Percentiles rank a stretch among this genome's conserved stretches.
Conservation (phyloP, 306 rosid species). For the Ammopiptanthus mongolicus region DNA sequence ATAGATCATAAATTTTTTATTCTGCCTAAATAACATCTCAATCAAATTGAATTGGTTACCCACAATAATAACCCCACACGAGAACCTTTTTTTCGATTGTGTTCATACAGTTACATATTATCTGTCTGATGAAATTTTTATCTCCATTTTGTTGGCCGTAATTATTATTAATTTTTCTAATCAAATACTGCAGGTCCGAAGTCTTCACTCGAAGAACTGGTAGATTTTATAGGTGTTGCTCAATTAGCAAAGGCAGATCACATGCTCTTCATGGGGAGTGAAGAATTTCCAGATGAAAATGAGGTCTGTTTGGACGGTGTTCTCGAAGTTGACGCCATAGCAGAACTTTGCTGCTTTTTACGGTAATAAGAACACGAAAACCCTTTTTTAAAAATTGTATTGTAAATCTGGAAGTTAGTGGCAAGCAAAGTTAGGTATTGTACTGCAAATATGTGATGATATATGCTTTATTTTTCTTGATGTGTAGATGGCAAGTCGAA, state of each 20-base stretch:
- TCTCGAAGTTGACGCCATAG: too few species aligned
- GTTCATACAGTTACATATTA: background rate
- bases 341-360: too few species aligned
- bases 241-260: constrained; percentile 58
- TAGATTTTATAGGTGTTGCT: constrained; percentile 83
- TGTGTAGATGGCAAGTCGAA: too few species aligned
- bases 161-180: background rate
- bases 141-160: constrained; percentile 10
- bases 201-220: constrained; percentile 59
- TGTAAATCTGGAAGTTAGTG: too few species aligned
- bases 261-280: constrained; percentile 61
- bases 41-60: background rate
- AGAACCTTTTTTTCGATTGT: background rate
- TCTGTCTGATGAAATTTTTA: background rate
- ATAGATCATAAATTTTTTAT: background rate
- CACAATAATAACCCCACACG: background rate
- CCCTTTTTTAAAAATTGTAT: too few species aligned
- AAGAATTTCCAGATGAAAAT: too few species aligned
- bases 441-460: too few species aligned
- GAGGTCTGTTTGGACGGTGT: too few species aligned
- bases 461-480: too few species aligned
- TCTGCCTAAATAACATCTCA: background rate
- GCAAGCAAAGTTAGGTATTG: too few species aligned
- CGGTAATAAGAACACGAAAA: too few species aligned
- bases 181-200: constrained; percentile 47